Conservation (phyloP, 331 rosid genomes). For the Malus hybrid region DNA sequence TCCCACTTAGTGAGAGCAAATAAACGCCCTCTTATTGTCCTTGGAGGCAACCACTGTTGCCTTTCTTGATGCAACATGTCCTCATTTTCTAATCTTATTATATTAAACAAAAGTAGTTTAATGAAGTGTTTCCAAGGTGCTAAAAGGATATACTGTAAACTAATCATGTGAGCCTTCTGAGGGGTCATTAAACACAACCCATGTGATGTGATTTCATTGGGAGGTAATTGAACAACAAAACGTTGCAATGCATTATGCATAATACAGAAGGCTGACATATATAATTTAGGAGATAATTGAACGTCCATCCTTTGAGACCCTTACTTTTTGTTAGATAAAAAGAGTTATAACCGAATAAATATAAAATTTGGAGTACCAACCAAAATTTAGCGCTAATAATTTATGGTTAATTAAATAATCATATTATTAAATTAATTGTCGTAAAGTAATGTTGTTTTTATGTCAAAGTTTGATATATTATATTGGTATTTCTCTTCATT, state of each 20-base stretch:
- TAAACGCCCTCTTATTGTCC: not conserved
- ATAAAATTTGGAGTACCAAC: not conserved
- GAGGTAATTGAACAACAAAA: not conserved
- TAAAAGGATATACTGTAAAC: conserved; percentile 29
- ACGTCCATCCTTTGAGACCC: conserved; percentile 1
- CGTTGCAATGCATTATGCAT: conserved; percentile 26
- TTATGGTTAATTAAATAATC: not conserved
- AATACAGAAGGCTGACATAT: conserved; percentile 22
- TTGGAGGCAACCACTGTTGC: conserved; percentile 26
- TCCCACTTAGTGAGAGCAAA: too few relatives aligned
- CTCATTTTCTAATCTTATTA: conserved; percentile 41
- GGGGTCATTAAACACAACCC: conserved; percentile 49
- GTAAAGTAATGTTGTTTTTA: not conserved
- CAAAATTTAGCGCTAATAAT: not conserved
- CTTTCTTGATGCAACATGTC: conserved; percentile 41
- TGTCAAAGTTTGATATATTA: not conserved
- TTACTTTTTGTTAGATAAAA: not conserved
- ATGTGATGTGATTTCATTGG: conserved; percentile 74
- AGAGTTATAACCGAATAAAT: not conserved
- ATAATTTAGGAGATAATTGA: conserved; percentile 17
- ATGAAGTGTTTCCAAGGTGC: conserved; percentile 45
- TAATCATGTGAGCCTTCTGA: conserved; percentile 8
- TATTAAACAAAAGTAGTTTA: conserved; percentile 18
- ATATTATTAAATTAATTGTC: not conserved
- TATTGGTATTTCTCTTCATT: too few relatives aligned